Base-by-base conservation (phyloP, 2,329 filamentous ascomycete genomes). In the Ciborinia camelliae region DNA sequence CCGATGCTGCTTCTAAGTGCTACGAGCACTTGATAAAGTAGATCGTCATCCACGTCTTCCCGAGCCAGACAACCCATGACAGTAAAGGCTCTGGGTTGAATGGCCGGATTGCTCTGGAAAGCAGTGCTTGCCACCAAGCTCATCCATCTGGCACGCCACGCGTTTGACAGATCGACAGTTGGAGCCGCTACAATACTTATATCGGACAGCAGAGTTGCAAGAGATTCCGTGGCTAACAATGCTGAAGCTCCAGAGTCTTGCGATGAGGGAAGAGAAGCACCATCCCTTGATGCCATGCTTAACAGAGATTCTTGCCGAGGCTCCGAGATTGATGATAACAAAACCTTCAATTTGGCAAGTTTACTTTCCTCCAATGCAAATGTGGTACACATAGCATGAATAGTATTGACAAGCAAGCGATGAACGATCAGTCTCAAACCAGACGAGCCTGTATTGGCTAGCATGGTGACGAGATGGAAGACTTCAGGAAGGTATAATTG, bases 101-200 rank as follows among this genome's bases (percentile, higher is more conserved):
- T 87, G 2, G 87, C 86, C 10, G 87, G 87, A 71, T 90, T 90
- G 72, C 87, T 89, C 72, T 90, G 87, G 73, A 90, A 90, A 0
- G 87, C 87, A 12, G 87, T 90, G 72, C 87, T 90, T 20, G 87
- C 86, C 47, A 90, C 86, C 28, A 90, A 78, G 70, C 86, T 89
- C 87, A 90, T 90, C 87, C 87, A 90, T 26, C 87, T 82, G 26
- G 87, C 87, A 32, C 87, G 83, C 87, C 87, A 90, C 20, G 84
- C 82, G 71, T 90, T 90, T 28, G 86, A 83, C 71, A 87, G 79
- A 69, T 90, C 86, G 10, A 85, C 77, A 0, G 86, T 86, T 14
- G 86, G 84, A 15, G 87, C 87, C 3, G 87, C 86, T 20, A 87
- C 78, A 2, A 81, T 79, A 67, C 85, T 89, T 18, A 88, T 81